Percentiles rank a stretch among this genome's conserved stretches.
phyloP scores from a whole-genome alignment of 2,329 filamentous ascomycete genomes.

The Sarocladium oryzae region DNA sequence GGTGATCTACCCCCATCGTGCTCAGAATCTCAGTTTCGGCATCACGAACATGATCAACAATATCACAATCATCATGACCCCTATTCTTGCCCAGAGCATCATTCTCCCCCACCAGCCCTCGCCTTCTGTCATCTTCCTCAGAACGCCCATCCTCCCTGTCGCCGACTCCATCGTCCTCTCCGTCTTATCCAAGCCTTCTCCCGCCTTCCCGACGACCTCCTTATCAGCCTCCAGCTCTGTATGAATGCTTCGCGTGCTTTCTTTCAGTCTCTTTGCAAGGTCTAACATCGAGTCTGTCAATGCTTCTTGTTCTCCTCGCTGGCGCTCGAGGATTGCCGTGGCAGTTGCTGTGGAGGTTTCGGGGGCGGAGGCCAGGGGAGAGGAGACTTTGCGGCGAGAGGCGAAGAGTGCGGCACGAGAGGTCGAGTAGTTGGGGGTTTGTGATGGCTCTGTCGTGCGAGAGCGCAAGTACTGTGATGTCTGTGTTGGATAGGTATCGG shows the following conservation, averaged over 20 bases:
- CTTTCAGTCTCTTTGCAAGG: conserved; percentile 73
- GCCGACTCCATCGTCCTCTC: conserved; percentile 71
- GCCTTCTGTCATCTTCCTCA: conserved; percentile 78
- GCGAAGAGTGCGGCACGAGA: conserved; percentile 40
- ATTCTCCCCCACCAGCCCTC: conserved; percentile 73
- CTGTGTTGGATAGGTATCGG: conserved; percentile 20
- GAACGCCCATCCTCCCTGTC: conserved; percentile 66
- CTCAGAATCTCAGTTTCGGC: conserved; percentile 80
- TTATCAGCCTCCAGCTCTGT: conserved; percentile 65
- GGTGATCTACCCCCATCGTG: not conserved
- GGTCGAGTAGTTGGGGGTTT: conserved; percentile 23
- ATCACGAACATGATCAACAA: conserved; percentile 76
- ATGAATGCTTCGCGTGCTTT: conserved; percentile 66
- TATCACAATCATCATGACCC: conserved; percentile 70
- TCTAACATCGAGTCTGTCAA: conserved; percentile 75
- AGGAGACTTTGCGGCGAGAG: conserved; percentile 22
- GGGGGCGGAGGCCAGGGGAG: conserved; percentile 18
- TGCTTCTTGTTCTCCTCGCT: conserved; percentile 75
- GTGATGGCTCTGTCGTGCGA: conserved; percentile 19
- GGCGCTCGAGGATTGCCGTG: conserved; percentile 68
- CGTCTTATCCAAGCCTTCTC: conserved; percentile 70
- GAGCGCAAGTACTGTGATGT: conserved; percentile 29
- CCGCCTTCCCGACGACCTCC: conserved; percentile 63
- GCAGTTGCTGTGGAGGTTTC: conserved; percentile 44
- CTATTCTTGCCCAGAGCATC: conserved; percentile 79